Evolutionary conservation across 2,329 filamentous ascomycete species (phyloP), one percentile per base, ranked within the genome.

Genomic region (Xylariales sp.): DNA sequence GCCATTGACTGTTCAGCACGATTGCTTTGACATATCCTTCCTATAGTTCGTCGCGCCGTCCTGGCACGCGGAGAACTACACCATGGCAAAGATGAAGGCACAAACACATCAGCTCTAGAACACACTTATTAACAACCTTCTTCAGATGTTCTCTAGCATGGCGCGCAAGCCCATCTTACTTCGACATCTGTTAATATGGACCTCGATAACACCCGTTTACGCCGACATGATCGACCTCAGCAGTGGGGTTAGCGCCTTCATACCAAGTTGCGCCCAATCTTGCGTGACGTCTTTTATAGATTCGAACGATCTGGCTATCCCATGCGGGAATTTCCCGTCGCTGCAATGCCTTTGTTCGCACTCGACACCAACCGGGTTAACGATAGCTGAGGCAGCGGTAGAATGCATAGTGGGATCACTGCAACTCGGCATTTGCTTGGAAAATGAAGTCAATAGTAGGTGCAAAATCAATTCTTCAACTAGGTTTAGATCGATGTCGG

Each of bases 301-400:
- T n/a, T 62, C 67, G 44, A 79, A 83, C 55, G 85, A 77, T 52
- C 67, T 69, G 24, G 50, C 56, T 15, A 60, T 57, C 34, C 53
- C 56, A 33, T 84, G 81, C 51, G 66, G 67, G 20, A 53, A 59
- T 23, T 61, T 62, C 12, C 66, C 72, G 10, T 69, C 80, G 18
- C 56, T 87, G 47, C 61, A 69, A 50, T 87, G 81, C 48, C 66
- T 88, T 6, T 89, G 85, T 56, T 70, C 71, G 25, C 67, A 70
- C 41, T 66, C 67, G 23, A 81, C 81, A 7, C 61, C 57, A 11
- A 73, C 73, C 20, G 81, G 79, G 8, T 83, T 80, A 49, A 88
- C 85, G 2, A 52, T 88, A 33, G 83, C 82, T n/a, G 85, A 88
- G 60, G 83, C 73, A 10, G 81, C 78, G 5, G 60, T 87, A 44